phyloP scores from a whole-genome alignment of 2,329 filamentous ascomycete species.

The Cladophialophora chaetospira region DNA sequence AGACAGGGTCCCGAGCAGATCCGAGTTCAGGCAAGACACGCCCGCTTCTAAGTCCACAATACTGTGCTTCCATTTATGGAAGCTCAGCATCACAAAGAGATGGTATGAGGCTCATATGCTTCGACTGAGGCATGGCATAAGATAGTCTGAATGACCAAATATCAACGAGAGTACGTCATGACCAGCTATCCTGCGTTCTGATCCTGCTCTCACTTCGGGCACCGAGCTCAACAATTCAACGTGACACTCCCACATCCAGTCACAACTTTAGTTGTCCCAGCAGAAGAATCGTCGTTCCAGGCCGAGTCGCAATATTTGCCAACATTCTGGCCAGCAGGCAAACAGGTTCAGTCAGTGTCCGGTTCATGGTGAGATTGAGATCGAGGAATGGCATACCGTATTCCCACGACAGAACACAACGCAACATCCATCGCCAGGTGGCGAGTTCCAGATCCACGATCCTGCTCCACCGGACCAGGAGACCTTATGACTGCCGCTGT shows the following conservation, averaged over 20 bases:
- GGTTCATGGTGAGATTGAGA: too few relatives aligned
- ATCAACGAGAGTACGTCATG: background rate
- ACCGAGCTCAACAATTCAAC: slow-evolving; percentile 14
- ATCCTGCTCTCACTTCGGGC: background rate
- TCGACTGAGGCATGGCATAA: too few relatives aligned
- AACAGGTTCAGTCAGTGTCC: background rate
- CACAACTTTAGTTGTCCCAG: slow-evolving; percentile 11
- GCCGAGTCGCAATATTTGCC: slow-evolving; percentile 18
- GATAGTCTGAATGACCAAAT: slow-evolving; percentile 11
- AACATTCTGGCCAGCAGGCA: slow-evolving; percentile 13
- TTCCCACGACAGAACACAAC: slow-evolving; percentile 20
- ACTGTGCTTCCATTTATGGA: too few relatives aligned
- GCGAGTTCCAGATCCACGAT: slow-evolving; percentile 18
- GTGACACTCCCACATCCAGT: slow-evolving; percentile 4
- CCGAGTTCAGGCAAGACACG: too few relatives aligned
- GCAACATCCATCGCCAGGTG: slow-evolving; percentile 16
- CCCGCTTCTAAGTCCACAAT: too few relatives aligned
- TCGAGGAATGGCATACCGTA: slow-evolving; percentile 7
- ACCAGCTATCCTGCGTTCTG: too few relatives aligned
- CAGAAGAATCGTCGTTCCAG: slow-evolving; percentile 12
- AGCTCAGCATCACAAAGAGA: too few relatives aligned
- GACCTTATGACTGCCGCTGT: slow-evolving; percentile 13
- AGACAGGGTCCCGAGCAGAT: too few relatives aligned
- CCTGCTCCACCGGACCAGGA: slow-evolving; percentile 11
- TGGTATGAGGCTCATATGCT: too few relatives aligned